Conservation (phyloP, 2,329 filamentous ascomycete genomes). For the Microsporum audouinii region DNA sequence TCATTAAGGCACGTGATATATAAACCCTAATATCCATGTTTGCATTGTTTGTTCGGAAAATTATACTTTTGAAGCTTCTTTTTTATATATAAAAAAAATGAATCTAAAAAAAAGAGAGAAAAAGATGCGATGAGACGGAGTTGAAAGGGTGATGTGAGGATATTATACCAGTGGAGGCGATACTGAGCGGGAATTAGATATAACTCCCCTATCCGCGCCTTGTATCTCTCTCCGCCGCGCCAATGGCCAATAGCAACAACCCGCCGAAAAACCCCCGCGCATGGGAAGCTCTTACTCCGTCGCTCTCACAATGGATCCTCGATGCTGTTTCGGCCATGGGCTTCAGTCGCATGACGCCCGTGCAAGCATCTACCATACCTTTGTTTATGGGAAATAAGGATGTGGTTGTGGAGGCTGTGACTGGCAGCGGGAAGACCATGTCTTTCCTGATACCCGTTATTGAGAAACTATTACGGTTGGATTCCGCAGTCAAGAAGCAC, state of each 20-base stretch:
- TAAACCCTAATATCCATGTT: not conserved
- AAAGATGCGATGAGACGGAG: not conserved
- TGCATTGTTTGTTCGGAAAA: not conserved
- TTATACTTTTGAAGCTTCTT: not conserved
- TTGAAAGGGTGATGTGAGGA: not conserved
- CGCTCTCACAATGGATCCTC: slow-evolving; percentile 70
- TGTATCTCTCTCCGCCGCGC: not conserved
- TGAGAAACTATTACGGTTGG: slow-evolving; percentile 65
- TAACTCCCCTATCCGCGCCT: not conserved
- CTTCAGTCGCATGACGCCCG: slow-evolving; percentile 78
- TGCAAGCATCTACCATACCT: slow-evolving; percentile 85
- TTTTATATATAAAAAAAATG: not conserved
- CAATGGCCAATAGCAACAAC: slow-evolving; percentile 30
- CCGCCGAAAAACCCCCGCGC: slow-evolving; percentile 39
- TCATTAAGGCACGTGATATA: not conserved
- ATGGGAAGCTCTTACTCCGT: slow-evolving; percentile 59
- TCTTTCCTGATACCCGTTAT: slow-evolving; percentile 75
- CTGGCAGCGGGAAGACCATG: slow-evolving; percentile 81
- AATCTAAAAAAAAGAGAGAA: not conserved
- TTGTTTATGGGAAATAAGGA: slow-evolving; percentile 84
- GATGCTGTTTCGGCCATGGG: slow-evolving; percentile 76
- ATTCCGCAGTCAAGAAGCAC: slow-evolving; percentile 76
- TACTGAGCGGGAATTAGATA: not conserved
- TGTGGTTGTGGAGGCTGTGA: slow-evolving; percentile 85
- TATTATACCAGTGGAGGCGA: not conserved